A percentile compares a stretch with the other conserved stretches of the same genome.
Conservation (phyloP, 306 rosid genomes). For the Quercus gilva region DNA sequence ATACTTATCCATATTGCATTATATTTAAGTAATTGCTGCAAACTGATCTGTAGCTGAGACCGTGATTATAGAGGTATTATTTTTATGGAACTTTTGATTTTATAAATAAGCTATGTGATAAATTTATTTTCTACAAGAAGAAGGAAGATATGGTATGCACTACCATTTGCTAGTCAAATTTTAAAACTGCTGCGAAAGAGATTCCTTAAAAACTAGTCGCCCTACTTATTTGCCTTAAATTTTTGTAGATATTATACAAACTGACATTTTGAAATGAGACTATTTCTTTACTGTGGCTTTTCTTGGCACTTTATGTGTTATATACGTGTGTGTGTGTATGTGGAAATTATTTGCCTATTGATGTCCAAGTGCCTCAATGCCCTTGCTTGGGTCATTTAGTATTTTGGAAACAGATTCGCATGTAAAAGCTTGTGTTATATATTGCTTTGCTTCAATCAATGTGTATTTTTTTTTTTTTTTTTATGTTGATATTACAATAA, state of each 20-base stretch:
- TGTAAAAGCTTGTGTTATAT: background rate
- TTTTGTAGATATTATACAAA: background rate
- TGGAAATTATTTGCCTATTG: background rate
- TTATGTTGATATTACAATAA: background rate
- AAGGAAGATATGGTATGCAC: slow-evolving; percentile 9
- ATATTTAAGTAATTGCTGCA: slow-evolving; percentile 5
- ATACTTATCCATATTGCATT: background rate
- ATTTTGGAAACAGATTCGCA: background rate
- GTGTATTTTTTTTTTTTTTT: background rate
- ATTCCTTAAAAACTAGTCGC: slow-evolving; percentile 7
- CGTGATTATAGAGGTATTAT: slow-evolving; percentile 10
- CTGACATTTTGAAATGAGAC: background rate
- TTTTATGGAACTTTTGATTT: slow-evolving; percentile 13
- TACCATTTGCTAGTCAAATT: slow-evolving; percentile 8
- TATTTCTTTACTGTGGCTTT: background rate
- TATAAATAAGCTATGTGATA: background rate
- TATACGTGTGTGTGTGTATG: background rate
- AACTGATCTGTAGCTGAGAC: slow-evolving; percentile 12
- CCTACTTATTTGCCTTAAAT: background rate
- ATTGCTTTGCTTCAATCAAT: background rate
- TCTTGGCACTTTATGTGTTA: background rate
- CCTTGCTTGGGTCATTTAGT: background rate
- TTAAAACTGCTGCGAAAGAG: background rate
- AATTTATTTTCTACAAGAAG: slow-evolving; percentile 3
- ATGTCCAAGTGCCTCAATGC: background rate